Base-by-base conservation (phyloP, 2,329 filamentous ascomycete genomes). In the Graphium sp. region DNA sequence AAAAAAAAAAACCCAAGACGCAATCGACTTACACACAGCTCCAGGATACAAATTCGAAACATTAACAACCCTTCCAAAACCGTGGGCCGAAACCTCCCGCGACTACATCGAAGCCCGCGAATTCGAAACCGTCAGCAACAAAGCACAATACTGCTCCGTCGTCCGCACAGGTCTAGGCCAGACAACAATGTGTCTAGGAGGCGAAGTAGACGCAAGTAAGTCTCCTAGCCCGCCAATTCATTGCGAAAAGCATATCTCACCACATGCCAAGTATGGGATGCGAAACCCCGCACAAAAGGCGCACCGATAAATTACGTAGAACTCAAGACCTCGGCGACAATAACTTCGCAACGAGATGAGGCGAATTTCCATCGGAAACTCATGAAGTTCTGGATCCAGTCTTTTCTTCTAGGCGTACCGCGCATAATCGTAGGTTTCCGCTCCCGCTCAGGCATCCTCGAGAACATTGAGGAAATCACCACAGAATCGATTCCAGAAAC, bases 41-140 rank as follows among this genome's bases (percentile, higher is more conserved):
- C 5, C 24, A 87, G 82, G 87, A 20, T 98, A 98, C 58, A 98
- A 98, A 48, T 98, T 98, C 43, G 89, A 98, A 51, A 79, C 82
- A 0, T 53, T 98, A 2, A 73, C 75, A 6, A 74, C 89, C 2
- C 55, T 95, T 4, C 74, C 81, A 3, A 55, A 62, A 3, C 66
- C 76, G 1, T 94, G 85, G 74, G 73, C 66, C 30, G 67, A 77
- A 32, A 76, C 71, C 0, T 57, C 73, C 1, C 69, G 81, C 32
- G 74, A 80, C 1, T 71, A 74, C 33, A 94, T 98, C 36, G 85
- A 93, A 46, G 57, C 54, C 32, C 72, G 89, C 17, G 71, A 79
- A 24, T 49, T 70, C 3, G 60, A 77, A 31, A 44, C 74, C 7
- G 85, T 94, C 28, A 85, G 76, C 48, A 98, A 95, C 48, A 73